phyloP scores from a whole-genome alignment of 1,284 basidiomycete species.

The Cryptococcus neoformans region DNA sequence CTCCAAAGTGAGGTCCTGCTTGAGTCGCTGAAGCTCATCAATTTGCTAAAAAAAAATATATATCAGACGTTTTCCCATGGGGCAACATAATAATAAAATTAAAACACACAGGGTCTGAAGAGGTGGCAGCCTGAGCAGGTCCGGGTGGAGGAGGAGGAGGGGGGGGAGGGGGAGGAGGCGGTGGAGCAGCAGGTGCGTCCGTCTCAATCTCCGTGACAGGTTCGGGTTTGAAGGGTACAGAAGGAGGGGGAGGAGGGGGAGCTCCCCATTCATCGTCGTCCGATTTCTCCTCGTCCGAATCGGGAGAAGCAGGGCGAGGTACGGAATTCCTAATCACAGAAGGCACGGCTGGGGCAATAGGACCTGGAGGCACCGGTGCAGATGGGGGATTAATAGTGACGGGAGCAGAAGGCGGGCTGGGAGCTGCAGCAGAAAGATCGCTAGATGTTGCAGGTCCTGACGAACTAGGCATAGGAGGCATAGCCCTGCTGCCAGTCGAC shows the following conservation, averaged over 20 bases:
- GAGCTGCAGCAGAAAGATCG: too few species aligned
- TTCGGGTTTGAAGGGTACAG: conserved; percentile 27
- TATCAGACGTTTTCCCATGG: neutral
- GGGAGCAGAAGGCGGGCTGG: too few species aligned
- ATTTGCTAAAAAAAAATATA: conserved; percentile 23
- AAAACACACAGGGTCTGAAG: conserved; percentile 49
- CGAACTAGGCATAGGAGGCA: neutral
- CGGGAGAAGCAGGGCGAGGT: conserved; percentile 45
- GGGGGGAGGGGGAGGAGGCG: conserved; percentile 48
- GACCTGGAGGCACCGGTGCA: neutral
- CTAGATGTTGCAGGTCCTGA: neutral
- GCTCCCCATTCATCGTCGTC: conserved; percentile 43
- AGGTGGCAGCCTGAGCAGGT: conserved; percentile 52
- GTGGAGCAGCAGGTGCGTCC: conserved; percentile 37
- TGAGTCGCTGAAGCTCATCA: conserved; percentile 41
- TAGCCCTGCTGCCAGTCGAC: conserved; percentile 6
- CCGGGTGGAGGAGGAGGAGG: conserved; percentile 50
- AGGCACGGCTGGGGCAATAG: conserved; percentile 42
- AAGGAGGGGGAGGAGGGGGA: conserved; percentile 23
- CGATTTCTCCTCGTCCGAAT: conserved; percentile 37
- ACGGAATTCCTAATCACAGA: conserved; percentile 11
- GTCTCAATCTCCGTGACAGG: conserved; percentile 30
- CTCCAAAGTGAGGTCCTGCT: conserved; percentile 42
- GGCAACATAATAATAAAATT: neutral
- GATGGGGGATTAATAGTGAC: too few species aligned